Base-by-base conservation (phyloP, 2,329 filamentous ascomycete genomes). In the Aspergillus cejpii region DNA sequence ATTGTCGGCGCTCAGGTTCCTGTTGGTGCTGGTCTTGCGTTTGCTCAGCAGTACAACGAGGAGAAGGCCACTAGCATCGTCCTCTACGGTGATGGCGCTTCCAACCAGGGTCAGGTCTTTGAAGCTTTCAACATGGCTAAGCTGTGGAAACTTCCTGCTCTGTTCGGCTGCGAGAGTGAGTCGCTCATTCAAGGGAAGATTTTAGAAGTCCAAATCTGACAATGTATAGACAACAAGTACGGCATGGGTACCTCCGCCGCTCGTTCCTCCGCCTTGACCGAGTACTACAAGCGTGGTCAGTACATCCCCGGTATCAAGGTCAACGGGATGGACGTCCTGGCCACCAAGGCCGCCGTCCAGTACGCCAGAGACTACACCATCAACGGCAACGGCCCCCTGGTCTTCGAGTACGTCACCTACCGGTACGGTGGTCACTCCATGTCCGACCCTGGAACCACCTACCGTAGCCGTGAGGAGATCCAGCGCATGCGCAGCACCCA, bases 91-190 rank as follows among this genome's bases (percentile, higher is more conserved):
- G 92, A 98, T 63, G 92, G 92, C 78, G 92, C 92, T 56, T 87
- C 85, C 78, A 98, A 98, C 79, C 92, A 98, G 78, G 92, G 92
- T 55, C 92, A 98, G 75, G 92, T 98, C 61, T 98, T 98, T 64
- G 92, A 98, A 79, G 90, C 92, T 51, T 98, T 94, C 82, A 98
- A 98, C 84, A 98, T 98, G 92, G 92, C 92, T 53, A 97, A 97
- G 81, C 83, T 98, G 57, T 98, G 92, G 92, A 90, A 92, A 61
- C 78, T 98, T 38, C 92, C 92, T 44, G 81, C 90, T 58, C 85
- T 98, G 58, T 98, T 98, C 67, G 90, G 88, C 59, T 98, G 92
- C 72, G 92, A 98, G 79, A 98, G 90, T 95, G 76, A 70, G 88
- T 81, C 43, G 49, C 21, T 11, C 21, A 31, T 33, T 26, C 15